These are phyloP conservation scores for Anthoceros angustus DNA, from an alignment of 225 moss, liverwort and hornwort genomes.

Conservation along the genomic window DNA sequence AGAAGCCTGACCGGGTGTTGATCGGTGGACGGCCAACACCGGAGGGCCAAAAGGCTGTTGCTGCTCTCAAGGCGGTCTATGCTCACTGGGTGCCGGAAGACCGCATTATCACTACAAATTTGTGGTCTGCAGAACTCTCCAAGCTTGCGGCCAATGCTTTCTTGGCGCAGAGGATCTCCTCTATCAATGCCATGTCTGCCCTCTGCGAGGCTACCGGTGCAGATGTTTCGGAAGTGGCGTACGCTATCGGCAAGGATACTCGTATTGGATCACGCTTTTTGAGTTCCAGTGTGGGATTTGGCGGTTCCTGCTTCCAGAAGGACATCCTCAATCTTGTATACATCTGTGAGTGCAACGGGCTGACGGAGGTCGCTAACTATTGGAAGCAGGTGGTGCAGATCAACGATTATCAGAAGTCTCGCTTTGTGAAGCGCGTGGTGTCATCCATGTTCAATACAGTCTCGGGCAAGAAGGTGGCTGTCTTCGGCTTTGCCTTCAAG, in stretches of 20 bases:
- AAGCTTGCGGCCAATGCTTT: constrained; percentile 90
- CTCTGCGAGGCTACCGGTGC: constrained; percentile 81
- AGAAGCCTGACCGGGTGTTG: constrained; percentile 66
- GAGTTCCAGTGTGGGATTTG: constrained; percentile 63
- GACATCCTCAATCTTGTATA: constrained; percentile 86
- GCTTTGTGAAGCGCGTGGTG: constrained; percentile 78
- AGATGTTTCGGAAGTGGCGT: constrained; percentile 67
- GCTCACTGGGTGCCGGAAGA: constrained; percentile 83
- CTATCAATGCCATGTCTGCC: constrained; percentile 84
- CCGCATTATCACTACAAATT: constrained; percentile 71
- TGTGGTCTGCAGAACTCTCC: constrained; percentile 90
- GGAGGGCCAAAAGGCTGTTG: constrained; percentile 60
- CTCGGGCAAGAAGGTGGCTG: constrained; percentile 70
- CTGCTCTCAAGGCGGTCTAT: constrained; percentile 70
- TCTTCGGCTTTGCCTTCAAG: constrained; percentile 82
- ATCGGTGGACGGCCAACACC: constrained; percentile 66
- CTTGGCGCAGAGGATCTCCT: constrained; percentile 69
- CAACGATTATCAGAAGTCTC: constrained; percentile 82
- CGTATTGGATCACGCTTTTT: constrained; percentile 66
- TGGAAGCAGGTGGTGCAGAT: constrained; percentile 92
- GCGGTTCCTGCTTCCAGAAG: constrained; percentile 89
- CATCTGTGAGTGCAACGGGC: constrained; percentile 87
- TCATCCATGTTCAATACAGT: constrained; percentile 96
- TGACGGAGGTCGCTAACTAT: constrained; percentile 64
- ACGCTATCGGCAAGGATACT: constrained; percentile 61